Percentiles rank a stretch among this genome's conserved stretches.
These are phyloP conservation scores for Aschersonia sp. DNA, from an alignment of 2,329 filamentous ascomycete species.

Conservation along the genomic window DNA sequence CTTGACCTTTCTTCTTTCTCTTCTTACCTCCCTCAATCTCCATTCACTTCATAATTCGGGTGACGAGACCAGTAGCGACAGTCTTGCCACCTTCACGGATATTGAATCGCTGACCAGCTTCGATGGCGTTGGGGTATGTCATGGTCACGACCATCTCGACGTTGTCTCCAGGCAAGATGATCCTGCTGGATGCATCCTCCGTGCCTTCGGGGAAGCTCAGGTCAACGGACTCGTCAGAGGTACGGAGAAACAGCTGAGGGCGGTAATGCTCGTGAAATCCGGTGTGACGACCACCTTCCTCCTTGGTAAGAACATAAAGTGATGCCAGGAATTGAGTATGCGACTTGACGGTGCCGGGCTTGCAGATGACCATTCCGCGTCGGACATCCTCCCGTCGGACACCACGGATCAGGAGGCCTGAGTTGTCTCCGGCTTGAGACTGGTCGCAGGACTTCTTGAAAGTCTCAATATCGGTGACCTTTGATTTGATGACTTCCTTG, in stretches of 20 bases:
- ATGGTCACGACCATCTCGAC: conserved; percentile 90
- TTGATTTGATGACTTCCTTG: conserved; percentile 77
- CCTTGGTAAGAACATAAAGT: conserved; percentile 94
- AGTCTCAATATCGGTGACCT: conserved; percentile 98
- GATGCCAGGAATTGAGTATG: conserved; percentile 88
- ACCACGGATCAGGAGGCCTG: conserved; percentile 88
- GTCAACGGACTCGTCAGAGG: conserved; percentile 65
- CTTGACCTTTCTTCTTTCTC: no score
- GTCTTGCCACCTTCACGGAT: conserved; percentile 91
- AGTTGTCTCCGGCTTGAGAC: conserved; percentile 94
- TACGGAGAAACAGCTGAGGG: conserved; percentile 91
- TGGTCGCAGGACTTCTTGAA: conserved; percentile 99
- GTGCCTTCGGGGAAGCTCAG: conserved; percentile 79
- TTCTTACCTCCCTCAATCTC: neutral
- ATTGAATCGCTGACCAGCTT: conserved; percentile 92
- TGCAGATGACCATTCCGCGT: conserved; percentile 87
- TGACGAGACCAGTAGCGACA: conserved; percentile 71
- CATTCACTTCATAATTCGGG: conserved; percentile 45
- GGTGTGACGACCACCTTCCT: conserved; percentile 93
- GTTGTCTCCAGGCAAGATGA: conserved; percentile 98
- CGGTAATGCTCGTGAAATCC: conserved; percentile 95
- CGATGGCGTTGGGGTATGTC: conserved; percentile 72
- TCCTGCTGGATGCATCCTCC: conserved; percentile 56
- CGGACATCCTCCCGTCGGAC: conserved; percentile 87
- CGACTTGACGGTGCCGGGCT: conserved; percentile 71